Base-by-base conservation (phyloP, 164 flowering plant species). In the Stephania cephalantha region DNA sequence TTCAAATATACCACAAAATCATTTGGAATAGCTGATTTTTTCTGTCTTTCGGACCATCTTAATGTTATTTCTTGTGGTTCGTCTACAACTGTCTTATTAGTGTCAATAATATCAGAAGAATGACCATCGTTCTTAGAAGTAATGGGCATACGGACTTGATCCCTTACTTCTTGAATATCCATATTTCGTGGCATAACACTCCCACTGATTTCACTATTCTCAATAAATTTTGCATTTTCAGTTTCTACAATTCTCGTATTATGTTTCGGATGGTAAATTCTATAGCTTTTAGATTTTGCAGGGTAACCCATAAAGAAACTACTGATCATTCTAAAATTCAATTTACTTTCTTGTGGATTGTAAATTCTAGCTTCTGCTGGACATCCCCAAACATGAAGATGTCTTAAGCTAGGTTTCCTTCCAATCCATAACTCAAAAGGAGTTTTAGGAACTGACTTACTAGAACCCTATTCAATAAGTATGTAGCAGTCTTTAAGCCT, bases 351-450 rank as follows among this genome's bases (percentile, higher is more conserved):
- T 17, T 69, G 52, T 12, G 71, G 71, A 68, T 68, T 69, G 18
- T 25, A 69, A 3, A 69, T 42, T 68, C 70, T 68, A 68, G 46
- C 70, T 9, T 68, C 46, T 11, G 46, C 46, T 30, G 70, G 70
- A 17, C 71, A 69, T 35, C 71, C 71, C 52, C 20, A 69, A 42
- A 69, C 10, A 10, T 69, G 71, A 7, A 69, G 20, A 69, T 69
- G 71, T 68, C 68, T 65, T 65, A 65, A 65, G 25, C 68, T 65
- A 18, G 68, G 68, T 65, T 68, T 25, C 25, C 25, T 25, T 25
- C 25, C 25, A 25, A 0, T 25, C 25, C 25, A 25, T 25, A 25
- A 25, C 25, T 25, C 25, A 25, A 25, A 25, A 25, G 25, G 25
- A 25, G 25, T 25, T 25, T 25, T 25, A 25, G 25, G 25, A 0